These are phyloP conservation scores for Hansenula lynferdii DNA, from an alignment of 1,139 yeast genomes.

Conservation along the genomic window DNA sequence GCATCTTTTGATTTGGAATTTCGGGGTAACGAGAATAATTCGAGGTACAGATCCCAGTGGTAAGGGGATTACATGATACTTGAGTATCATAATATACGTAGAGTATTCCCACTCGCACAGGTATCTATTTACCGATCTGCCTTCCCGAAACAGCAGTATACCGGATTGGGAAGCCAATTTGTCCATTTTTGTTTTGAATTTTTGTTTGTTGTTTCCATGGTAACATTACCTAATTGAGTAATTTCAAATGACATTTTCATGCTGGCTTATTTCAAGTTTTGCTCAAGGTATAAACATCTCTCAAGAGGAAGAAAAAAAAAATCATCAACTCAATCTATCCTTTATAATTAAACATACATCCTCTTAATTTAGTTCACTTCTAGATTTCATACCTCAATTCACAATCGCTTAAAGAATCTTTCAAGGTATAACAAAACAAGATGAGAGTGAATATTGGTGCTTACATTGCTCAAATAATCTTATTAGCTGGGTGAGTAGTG, in stretches of 20 bases:
- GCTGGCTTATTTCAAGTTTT: constrained; percentile 2
- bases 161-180: not conserved
- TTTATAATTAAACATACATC: constrained; percentile 1
- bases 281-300: not conserved
- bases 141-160: not conserved
- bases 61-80: not conserved
- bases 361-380: not conserved
- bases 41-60: too few relatives aligned
- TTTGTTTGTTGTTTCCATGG: constrained; percentile 1
- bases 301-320: not conserved
- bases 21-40: not conserved
- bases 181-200: constrained; percentile 1
- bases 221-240: not conserved
- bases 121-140: not conserved
- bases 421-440: not conserved
- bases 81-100: not conserved
- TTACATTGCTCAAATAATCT: not conserved
- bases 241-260: not conserved
- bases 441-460: constrained; percentile 2
- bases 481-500: constrained; percentile 1
- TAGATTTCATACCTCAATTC: not conserved
- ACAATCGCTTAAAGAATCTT: constrained; percentile 1
- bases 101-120: not conserved
- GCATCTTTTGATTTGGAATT: too few relatives aligned
- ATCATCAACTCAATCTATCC: not conserved